These are phyloP conservation scores for Gyrodon lividus DNA, from an alignment of 768 basidiomycete species.

Conservation along the genomic window DNA sequence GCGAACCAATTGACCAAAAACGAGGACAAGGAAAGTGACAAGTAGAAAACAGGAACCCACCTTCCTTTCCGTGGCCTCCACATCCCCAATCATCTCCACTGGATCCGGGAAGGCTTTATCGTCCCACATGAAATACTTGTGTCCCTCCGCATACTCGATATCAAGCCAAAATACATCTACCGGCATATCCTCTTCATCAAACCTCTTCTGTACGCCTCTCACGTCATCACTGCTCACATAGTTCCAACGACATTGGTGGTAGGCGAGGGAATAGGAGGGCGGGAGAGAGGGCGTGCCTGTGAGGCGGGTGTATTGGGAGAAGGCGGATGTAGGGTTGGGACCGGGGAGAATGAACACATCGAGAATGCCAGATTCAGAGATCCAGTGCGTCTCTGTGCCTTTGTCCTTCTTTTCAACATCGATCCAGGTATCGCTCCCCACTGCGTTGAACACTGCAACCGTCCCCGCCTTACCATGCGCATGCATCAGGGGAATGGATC, in stretches of 20 bases:
- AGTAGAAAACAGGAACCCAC: conserved; percentile 35
- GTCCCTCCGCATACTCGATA: conserved; percentile 91
- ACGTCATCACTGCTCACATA: conserved; percentile 91
- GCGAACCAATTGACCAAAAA: too few species aligned
- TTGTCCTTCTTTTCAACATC: conserved; percentile 63
- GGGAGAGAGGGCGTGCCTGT: conserved; percentile 90
- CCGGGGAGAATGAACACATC: conserved; percentile 94
- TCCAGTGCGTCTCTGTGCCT: conserved; percentile 91
- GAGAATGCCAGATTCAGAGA: conserved; percentile 95
- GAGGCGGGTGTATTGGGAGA: conserved; percentile 79
- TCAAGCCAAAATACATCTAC: conserved; percentile 97
- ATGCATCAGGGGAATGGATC: conserved; percentile 89
- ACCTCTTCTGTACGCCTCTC: conserved; percentile 76
- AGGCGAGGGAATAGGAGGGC: conserved; percentile 85
- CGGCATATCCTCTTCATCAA: conserved; percentile 94
- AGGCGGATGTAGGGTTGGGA: conserved; percentile 77
- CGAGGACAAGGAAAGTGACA: neutral
- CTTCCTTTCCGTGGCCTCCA: conserved; percentile 83
- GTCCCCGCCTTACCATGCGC: conserved; percentile 87
- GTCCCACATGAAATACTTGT: conserved; percentile 98
- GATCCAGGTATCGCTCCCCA: conserved; percentile 93
- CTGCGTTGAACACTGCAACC: conserved; percentile 84
- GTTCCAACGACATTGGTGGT: conserved; percentile 99
- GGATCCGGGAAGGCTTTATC: conserved; percentile 91
- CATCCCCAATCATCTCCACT: conserved; percentile 87